A percentile compares a stretch with the other conserved stretches of the same genome.
These are phyloP conservation scores for Agroathelia rolfsii DNA, from an alignment of 1,284 basidiomycete genomes.

Conservation along the genomic window DNA sequence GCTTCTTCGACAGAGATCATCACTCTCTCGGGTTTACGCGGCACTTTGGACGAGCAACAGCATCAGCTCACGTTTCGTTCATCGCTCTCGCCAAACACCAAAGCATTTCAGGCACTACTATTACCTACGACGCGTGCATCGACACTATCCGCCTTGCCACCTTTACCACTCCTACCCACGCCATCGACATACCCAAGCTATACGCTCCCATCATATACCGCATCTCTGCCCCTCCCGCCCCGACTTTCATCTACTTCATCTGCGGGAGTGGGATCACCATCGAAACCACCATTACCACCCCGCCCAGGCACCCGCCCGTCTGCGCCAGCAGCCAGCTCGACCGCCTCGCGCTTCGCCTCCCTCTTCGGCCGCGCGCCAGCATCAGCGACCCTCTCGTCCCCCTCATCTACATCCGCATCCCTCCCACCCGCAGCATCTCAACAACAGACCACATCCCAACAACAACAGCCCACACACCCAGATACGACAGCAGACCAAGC, in stretches of 20 bases:
- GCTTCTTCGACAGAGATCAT: constrained; percentile 44
- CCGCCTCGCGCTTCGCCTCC: constrained; percentile 54
- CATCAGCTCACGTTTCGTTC: constrained; percentile 49
- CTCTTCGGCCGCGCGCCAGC: constrained; percentile 43
- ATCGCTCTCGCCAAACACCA: constrained; percentile 51
- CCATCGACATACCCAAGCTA: constrained; percentile 44
- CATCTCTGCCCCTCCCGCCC: constrained; percentile 59
- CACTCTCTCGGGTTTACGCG: constrained; percentile 75
- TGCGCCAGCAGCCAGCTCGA: constrained; percentile 18
- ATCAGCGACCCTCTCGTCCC: constrained; percentile 16
- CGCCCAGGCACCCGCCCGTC: constrained; percentile 27
- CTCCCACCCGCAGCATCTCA: constrained; percentile 11
- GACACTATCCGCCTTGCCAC: constrained; percentile 38
- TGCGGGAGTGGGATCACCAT: no score
- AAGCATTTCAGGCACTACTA: constrained; percentile 50
- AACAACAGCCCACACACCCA: constrained; percentile 16
- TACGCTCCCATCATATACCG: constrained; percentile 35
- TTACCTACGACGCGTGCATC: constrained; percentile 40
- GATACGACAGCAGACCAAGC: constrained; percentile 19
- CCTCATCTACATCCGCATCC: constrained; percentile 17
- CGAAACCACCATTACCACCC: constrained; percentile 57
- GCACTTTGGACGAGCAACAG: constrained; percentile 48
- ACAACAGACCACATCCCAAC: constrained; percentile 13
- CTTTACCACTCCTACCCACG: constrained; percentile 28
- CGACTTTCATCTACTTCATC: constrained; percentile 33